A percentile compares a stretch with the other conserved stretches of the same genome.
These are phyloP conservation scores for Exobasidium cylindrosporum DNA, from an alignment of 1,284 basidiomycete genomes.

Conservation along the genomic window DNA sequence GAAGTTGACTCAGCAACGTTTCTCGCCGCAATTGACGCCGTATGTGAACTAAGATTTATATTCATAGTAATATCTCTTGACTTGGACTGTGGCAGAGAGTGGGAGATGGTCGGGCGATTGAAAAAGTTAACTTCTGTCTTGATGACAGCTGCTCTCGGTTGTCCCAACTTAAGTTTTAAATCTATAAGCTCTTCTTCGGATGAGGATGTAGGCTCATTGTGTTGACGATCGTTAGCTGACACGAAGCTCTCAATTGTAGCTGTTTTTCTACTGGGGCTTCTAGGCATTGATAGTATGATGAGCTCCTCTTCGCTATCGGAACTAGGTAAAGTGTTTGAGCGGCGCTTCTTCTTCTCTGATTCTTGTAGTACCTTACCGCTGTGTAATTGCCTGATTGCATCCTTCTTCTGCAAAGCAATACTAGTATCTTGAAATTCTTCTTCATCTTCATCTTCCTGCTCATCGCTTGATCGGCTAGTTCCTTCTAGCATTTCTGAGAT, in stretches of 20 bases:
- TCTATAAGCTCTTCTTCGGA: constrained; percentile 8
- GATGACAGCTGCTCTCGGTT: too few relatives aligned
- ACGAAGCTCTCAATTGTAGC: not conserved
- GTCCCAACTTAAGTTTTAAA: too few relatives aligned
- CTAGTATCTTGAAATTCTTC: not conserved
- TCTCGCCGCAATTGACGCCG: too few relatives aligned
- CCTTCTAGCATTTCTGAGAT: not conserved
- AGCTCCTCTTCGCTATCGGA: constrained; percentile 8
- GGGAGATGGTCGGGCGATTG: too few relatives aligned
- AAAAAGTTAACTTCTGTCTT: too few relatives aligned
- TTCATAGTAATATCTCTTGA: too few relatives aligned
- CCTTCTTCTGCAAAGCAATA: not conserved
- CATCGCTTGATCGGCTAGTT: not conserved
- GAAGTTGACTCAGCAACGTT: too few relatives aligned
- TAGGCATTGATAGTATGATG: not conserved
- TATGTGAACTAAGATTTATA: too few relatives aligned
- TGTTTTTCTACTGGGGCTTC: not conserved
- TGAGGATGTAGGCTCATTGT: not conserved
- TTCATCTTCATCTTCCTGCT: not conserved
- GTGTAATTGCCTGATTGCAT: too few relatives aligned
- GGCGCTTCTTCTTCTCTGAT: not conserved
- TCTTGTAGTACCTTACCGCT: too few relatives aligned
- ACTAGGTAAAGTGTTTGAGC: not conserved
- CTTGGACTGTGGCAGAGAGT: too few relatives aligned
- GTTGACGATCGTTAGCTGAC: too few relatives aligned